Base-by-base conservation (phyloP, 31 red algal genomes). In the Porphyra umbilicalis region DNA sequence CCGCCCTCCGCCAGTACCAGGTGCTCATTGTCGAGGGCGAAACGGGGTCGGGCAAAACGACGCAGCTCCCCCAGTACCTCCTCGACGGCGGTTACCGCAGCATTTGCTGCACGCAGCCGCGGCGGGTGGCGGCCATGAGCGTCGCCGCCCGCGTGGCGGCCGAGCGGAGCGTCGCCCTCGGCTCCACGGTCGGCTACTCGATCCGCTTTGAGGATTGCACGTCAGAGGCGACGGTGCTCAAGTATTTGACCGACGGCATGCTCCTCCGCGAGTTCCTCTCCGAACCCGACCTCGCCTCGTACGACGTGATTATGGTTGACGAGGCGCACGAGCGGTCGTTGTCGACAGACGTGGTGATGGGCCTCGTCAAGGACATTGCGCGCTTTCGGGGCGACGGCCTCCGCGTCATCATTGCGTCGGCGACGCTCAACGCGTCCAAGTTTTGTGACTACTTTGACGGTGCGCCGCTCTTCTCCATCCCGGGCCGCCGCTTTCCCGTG, bases 191-290 rank as follows among this genome's bases (percentile, higher is more conserved):
- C n/a, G 97, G 97, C 34, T 99, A 96, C 77, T 90, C 94, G 2
- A 90, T 99, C 44, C 93, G 97, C 35, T 99, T 99, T 79, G 97
- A 99, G 77, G 91, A 96, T 83, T 96, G 93, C 79, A 93, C 91
- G 18, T 89, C 86, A 16, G 88, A 90, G 9, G 78, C 92, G 75
- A 99, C 97, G 44, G 81, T 90, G 0, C 87, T 99, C 76, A 93
- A 95, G 57, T 99, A 94, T 83, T 76, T 93, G 33, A 99, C 97
- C 57, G 93, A 95, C 83, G 97, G 97, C 39, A 91, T 96, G 88
- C 77, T 99, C 77, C 79, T 99, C 33, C 88, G 97, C 25, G 97
- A 99, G 46, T 90, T 95, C 46, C 39, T 99, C n/a, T 86, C 88
- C 31, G 93, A 94, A 44, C 93, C 97, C 0, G 90, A 96, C 79